phyloP scores from a whole-genome alignment of 2,329 filamentous ascomycete species.

The Xylaria digitata region DNA sequence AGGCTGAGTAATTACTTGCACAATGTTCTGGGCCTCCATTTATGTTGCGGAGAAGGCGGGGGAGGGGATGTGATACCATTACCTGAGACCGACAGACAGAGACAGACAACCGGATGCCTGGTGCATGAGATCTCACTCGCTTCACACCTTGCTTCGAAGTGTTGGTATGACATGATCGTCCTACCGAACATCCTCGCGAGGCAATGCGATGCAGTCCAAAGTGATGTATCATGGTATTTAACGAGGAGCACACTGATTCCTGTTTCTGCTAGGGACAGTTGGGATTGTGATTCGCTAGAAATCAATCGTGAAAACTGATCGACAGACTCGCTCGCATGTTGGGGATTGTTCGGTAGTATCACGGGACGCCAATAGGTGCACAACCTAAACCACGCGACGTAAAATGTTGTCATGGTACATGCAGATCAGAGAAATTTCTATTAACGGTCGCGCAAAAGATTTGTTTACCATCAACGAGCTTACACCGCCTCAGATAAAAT shows the following conservation, averaged over 20 bases:
- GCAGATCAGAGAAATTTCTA: neutral
- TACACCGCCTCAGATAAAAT: neutral
- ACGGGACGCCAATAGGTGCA: conserved; percentile 13
- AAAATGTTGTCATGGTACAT: conserved; percentile 27
- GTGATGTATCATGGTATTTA: neutral
- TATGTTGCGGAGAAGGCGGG: neutral
- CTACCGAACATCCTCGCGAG: neutral
- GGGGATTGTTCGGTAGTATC: conserved; percentile 5
- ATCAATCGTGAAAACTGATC: conserved; percentile 26
- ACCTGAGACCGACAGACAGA: conserved; percentile 1
- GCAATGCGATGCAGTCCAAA: neutral
- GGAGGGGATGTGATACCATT: neutral
- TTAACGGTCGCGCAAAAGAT: conserved; percentile 14
- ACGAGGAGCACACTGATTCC: conserved; percentile 2
- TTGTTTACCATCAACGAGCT: neutral
- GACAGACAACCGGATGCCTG: neutral
- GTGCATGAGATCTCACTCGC: conserved; percentile 7
- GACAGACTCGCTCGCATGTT: conserved; percentile 22
- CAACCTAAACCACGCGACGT: conserved; percentile 8
- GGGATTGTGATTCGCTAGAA: conserved; percentile 7
- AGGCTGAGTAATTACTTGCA: neutral
- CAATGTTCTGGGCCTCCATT: neutral
- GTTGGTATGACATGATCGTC: conserved; percentile 2
- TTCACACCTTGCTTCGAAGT: neutral
- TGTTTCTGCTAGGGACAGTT: conserved; percentile 12